Percentiles rank a stretch among this genome's conserved stretches.
These are phyloP conservation scores for Vitis hybrid DNA, from an alignment of 177 flowering plant species.

Conservation along the genomic window DNA sequence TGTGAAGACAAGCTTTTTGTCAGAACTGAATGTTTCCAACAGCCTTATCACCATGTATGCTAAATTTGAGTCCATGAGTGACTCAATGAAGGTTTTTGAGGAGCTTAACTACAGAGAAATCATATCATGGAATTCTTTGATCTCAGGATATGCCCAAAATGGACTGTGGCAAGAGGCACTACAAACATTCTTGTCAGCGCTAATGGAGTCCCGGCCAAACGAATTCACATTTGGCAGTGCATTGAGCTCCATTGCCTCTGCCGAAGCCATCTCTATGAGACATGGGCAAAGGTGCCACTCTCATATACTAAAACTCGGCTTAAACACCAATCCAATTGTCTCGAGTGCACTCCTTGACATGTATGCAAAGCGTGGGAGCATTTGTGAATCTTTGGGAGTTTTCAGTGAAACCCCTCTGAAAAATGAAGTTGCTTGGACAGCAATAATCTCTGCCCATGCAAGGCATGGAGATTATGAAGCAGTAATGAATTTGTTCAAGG, in stretches of 20 bases:
- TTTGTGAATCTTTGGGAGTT: slow-evolving; percentile 54
- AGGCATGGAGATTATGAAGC: slow-evolving; percentile 76
- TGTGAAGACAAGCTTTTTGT: slow-evolving; percentile 44
- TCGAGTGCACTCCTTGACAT: slow-evolving; percentile 85
- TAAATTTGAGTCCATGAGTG: slow-evolving; percentile 54
- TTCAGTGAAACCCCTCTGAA: slow-evolving; percentile 47
- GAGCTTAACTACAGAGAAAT: slow-evolving; percentile 54
- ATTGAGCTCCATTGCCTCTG: slow-evolving; percentile 65
- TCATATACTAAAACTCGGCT: slow-evolving; percentile 60
- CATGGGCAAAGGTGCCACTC: slow-evolving; percentile 74
- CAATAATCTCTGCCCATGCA: slow-evolving; percentile 79
- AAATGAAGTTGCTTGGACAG: slow-evolving; percentile 76
- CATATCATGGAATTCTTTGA: slow-evolving; percentile 88
- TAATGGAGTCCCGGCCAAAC: slow-evolving; percentile 50
- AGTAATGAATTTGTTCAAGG: slow-evolving; percentile 50
- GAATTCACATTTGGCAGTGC: slow-evolving; percentile 80
- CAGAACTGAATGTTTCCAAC: slow-evolving; percentile 58
- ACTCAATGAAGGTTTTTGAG: slow-evolving; percentile 59
- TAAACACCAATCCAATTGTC: slow-evolving; percentile 49
- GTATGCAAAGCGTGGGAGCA: slow-evolving; percentile 93
- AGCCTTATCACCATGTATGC: slow-evolving; percentile 87
- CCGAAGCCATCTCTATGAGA: slow-evolving; percentile 60
- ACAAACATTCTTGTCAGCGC: slow-evolving; percentile 37
- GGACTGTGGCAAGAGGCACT: slow-evolving; percentile 65
- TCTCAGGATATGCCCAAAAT: slow-evolving; percentile 77